phyloP scores from a whole-genome alignment of 352 stramenopile species.

The Globisporangium sylvaticum region DNA sequence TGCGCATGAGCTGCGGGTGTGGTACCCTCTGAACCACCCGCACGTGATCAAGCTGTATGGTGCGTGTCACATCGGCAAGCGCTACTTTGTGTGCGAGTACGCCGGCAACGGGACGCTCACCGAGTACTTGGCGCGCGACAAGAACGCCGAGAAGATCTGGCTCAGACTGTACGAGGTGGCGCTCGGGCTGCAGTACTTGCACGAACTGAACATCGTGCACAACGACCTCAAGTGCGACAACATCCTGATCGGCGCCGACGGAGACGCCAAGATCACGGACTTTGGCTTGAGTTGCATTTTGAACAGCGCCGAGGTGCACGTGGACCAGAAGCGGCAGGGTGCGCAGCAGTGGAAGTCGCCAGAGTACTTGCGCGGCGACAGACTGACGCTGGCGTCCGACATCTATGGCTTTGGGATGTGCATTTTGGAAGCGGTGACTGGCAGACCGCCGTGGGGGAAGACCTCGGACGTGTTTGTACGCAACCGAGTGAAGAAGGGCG shows the following conservation, averaged over 20 bases:
- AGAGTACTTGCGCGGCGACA: slow-evolving; percentile 2
- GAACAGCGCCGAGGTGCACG: background rate
- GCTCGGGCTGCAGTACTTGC: slow-evolving; percentile 18
- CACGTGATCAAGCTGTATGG: slow-evolving; percentile 1
- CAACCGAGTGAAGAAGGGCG: background rate
- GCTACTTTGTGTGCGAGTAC: slow-evolving; percentile 1
- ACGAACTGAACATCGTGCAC: slow-evolving; percentile 15
- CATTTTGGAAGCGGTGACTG: slow-evolving; percentile 14
- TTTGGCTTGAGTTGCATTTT: slow-evolving; percentile 15
- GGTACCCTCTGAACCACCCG: background rate
- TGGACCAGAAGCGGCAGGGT: slow-evolving; percentile 1
- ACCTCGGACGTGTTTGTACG: background rate
- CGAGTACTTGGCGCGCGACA: background rate
- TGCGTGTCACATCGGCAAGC: background rate
- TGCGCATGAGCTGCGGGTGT: background rate
- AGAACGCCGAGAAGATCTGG: slow-evolving; percentile 28
- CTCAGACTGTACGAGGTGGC: slow-evolving; percentile 20
- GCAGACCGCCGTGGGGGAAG: background rate
- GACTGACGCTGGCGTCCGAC: slow-evolving; percentile 4
- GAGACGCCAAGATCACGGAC: slow-evolving; percentile 19
- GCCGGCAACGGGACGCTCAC: background rate
- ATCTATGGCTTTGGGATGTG: slow-evolving; percentile 17
- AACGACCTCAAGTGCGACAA: slow-evolving; percentile 22
- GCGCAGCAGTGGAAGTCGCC: slow-evolving; percentile 2
- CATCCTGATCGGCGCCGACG: slow-evolving; percentile 18